A percentile compares a stretch with the other conserved stretches of the same genome.
Conservation (phyloP, 2,329 filamentous ascomycete genomes). For the Pseudogymnoascus sp. region DNA sequence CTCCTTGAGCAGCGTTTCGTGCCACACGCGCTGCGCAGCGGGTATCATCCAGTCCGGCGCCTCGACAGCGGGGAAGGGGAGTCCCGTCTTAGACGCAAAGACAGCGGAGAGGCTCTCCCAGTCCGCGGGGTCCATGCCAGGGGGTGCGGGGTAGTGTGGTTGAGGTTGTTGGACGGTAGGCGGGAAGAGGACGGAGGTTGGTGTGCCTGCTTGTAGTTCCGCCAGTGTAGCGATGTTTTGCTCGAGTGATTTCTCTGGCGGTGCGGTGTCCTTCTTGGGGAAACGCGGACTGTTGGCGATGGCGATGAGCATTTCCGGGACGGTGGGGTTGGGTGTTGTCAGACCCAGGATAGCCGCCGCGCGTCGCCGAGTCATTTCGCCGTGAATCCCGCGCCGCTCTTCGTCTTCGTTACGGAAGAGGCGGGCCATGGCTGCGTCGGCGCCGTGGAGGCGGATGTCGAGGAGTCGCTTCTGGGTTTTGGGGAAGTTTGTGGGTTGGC, state of each 20-base stretch:
- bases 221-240: not conserved
- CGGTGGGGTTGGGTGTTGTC: not conserved
- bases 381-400: slow-evolving; percentile 10
- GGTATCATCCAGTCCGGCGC: slow-evolving; percentile 44
- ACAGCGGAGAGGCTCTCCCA: slow-evolving; percentile 19
- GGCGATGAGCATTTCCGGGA: not conserved
- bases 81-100: slow-evolving; percentile 33
- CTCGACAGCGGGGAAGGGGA: slow-evolving; percentile 41
- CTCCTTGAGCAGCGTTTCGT: slow-evolving; percentile 13
- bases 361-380: not conserved
- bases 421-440: slow-evolving; percentile 19
- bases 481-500: slow-evolving; percentile 18
- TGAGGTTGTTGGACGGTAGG: not conserved
- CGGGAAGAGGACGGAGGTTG: not conserved
- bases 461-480: slow-evolving; percentile 24
- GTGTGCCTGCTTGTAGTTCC: not conserved
- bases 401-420: slow-evolving; percentile 16
- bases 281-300: not conserved
- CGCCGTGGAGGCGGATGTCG: slow-evolving; percentile 24
- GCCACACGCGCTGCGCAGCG: not conserved
- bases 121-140: slow-evolving; percentile 15
- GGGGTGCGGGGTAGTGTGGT: not conserved
- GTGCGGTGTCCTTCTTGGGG: not conserved
- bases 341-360: not conserved
- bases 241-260: not conserved